phyloP scores from a whole-genome alignment of 192 early-diverging fungal genomes.

The Coemansia sp. region DNA sequence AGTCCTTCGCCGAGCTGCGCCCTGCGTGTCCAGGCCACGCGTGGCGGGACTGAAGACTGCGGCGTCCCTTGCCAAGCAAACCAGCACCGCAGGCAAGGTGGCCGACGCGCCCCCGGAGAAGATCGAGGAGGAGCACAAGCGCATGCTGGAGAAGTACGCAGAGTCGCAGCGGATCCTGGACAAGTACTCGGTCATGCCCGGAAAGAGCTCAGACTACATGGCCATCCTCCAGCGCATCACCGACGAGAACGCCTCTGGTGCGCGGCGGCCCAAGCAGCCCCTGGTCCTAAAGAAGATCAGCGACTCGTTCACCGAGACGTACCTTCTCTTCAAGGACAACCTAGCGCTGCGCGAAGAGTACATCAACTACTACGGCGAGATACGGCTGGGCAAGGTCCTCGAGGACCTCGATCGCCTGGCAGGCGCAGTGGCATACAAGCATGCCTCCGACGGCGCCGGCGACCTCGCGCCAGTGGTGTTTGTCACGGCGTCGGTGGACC shows the following conservation, averaged over 20 bases:
- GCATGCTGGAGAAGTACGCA: constrained; percentile 36
- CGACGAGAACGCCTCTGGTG: constrained; percentile 24
- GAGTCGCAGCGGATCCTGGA: constrained; percentile 41
- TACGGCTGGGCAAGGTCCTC: constrained; percentile 78
- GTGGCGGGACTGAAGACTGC: constrained; percentile 12
- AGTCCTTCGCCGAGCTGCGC: no score
- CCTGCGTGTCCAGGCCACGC: no score
- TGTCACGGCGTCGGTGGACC: constrained; percentile 83
- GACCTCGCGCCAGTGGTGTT: constrained; percentile 59
- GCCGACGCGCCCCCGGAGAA: constrained; percentile 7
- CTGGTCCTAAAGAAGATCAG: constrained; percentile 57
- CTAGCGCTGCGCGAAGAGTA: constrained; percentile 74
- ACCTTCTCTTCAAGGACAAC: constrained; percentile 71
- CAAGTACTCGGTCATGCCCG: constrained; percentile 47
- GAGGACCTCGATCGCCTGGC: constrained; percentile 84
- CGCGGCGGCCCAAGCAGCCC: constrained; percentile 27
- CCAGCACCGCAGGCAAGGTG: background rate
- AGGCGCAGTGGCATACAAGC: constrained; percentile 72
- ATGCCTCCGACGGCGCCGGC: constrained; percentile 55
- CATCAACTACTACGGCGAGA: constrained; percentile 64
- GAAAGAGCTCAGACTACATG: constrained; percentile 45
- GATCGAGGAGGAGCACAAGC: constrained; percentile 41
- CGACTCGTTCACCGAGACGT: constrained; percentile 71
- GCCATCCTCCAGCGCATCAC: constrained; percentile 38
- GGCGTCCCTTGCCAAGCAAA: constrained; percentile 5